Evolutionary conservation across 768 basidiomycete species (phyloP).

Genomic region (Cantharellus cinnabarinus): DNA sequence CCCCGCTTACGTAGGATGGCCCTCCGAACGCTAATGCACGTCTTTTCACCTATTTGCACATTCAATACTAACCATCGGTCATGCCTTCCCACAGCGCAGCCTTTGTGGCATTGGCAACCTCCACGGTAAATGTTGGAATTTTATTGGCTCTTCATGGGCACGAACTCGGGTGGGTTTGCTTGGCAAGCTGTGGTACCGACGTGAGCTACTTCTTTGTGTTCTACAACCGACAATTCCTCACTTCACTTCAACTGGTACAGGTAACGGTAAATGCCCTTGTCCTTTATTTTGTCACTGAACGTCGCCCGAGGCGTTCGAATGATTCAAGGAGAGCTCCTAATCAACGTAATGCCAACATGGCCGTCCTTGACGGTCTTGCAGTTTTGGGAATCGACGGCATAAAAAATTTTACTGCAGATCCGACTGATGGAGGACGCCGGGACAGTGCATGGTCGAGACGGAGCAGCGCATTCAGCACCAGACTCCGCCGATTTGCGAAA

Average conservation of each 20-base stretch:
- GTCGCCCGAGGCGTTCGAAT: neutral
- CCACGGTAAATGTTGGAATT: constrained; percentile 26
- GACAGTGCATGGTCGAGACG: neutral
- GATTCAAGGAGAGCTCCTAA: neutral
- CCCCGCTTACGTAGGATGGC: constrained; percentile 21
- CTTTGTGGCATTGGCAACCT: constrained; percentile 27
- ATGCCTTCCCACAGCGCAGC: constrained; percentile 20
- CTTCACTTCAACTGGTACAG: constrained; percentile 11
- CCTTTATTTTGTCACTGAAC: constrained; percentile 27
- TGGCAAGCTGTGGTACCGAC: constrained; percentile 23
- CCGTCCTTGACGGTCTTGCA: neutral
- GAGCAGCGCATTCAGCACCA: neutral
- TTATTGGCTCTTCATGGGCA: constrained; percentile 26
- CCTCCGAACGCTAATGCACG: constrained; percentile 24
- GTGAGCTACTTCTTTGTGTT: constrained; percentile 10
- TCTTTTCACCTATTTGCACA: neutral
- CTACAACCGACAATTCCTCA: neutral
- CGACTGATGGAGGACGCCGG: neutral
- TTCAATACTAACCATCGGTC: neutral
- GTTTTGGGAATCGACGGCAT: neutral
- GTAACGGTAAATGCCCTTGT: constrained; percentile 28
- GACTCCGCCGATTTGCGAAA: neutral
- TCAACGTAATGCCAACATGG: neutral
- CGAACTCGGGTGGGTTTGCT: constrained; percentile 30
- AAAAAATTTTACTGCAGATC: neutral